Base-by-base conservation (phyloP, 2,329 filamentous ascomycete species). In the Venturia aucupariae region DNA sequence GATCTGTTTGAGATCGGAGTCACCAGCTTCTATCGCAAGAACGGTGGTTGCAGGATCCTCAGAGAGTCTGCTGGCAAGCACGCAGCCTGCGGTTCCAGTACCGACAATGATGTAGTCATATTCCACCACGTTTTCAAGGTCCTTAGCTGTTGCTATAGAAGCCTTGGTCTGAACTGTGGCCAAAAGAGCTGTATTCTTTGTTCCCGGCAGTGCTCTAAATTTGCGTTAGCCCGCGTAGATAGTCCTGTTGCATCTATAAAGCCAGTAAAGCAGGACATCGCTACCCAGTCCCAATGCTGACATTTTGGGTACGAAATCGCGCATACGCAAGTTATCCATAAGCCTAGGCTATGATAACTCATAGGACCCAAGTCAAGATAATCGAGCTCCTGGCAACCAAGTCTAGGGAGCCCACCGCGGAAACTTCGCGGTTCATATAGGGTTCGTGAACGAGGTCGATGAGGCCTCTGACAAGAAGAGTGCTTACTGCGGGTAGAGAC, bases 51-150 rank as follows among this genome's bases (percentile, higher is more conserved):
- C 66, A 11, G 70, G 68, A 62, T 73, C 65, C 46, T 72, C 69
- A 19, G 68, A 69, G 3, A 73, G 65, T 32, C 72, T 68, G 57
- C 67, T 68, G 0, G 71, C 71, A n/a, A 73, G 68, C n/a, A 70
- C 69, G 22, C 70, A 68, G 32, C 71, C 71, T 51, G 70, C 70
- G 13, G 71, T 70, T 5, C 72, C 65, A 3, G 57, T 64, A 2
- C 64, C 64, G 17, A 65, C 48, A 4, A 65, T 57, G 15, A 65
- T 65, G 44, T 44, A 65, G 32, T 65, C 64, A 60, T 65, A 65
- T 39, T 54, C 39, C 13, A 32, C 48, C 55, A 64, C 62, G 22
- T 62, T 38, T 32, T 62, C 60, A 8, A 62, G 41, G 24, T 62
- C 60, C 30, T 62, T 24, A 10, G 41, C 44, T 42, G 22, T 39